Evolutionary conservation across 495 filamentous ascomycete species (phyloP), one percentile per base, ranked within the genome.

Genomic region (Aspergillus indologenus): DNA sequence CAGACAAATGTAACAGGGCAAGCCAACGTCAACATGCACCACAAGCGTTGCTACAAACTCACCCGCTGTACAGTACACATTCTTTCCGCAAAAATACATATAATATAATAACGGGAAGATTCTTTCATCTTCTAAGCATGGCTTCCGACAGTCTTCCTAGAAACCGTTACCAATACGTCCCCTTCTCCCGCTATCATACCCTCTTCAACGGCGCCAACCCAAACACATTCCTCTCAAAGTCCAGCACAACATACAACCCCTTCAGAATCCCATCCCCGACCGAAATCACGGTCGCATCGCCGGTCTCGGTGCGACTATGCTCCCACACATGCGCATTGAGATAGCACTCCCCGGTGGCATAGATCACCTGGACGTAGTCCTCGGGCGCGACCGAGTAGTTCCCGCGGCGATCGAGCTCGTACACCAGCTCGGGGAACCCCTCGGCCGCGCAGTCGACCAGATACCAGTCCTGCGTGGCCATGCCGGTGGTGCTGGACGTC

Each of bases 191-290:
- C n/a, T n/a, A n/a, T n/a, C n/a, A 45, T 17, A 45, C 43, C 4
- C 15, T 19, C 45, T 21, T 46, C 45, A 46, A 46, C n/a, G 45
- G 45, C 45, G 45, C 45, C 45, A 46, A 46, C 12, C 45, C 45
- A 19, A 46, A 46, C 45, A 2, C 45, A 1, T 18, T 1, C 45
- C 3, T 46, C 45, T 46, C 45, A 46, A 18, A 46, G n/a, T 46
- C 45, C 45, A 46, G 19, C 1, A 46, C 8, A 1, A 46, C n/a
- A 46, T 46, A 46, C 45, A 46, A 19, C n/a, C 45, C n/a, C 45
- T 46, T 46, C 45, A 46, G 14, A 20, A 46, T 19, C 14, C 45
- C 45, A 18, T 19, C 18, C 3, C 45, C 45, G 15, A 46, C 7
- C 12, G 45, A 46, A 46, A 46, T n/a, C n/a, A 46, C 3, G 15